phyloP scores from a whole-genome alignment of 2,329 filamentous ascomycete species.

The Pseudogymnoascus sp. region DNA sequence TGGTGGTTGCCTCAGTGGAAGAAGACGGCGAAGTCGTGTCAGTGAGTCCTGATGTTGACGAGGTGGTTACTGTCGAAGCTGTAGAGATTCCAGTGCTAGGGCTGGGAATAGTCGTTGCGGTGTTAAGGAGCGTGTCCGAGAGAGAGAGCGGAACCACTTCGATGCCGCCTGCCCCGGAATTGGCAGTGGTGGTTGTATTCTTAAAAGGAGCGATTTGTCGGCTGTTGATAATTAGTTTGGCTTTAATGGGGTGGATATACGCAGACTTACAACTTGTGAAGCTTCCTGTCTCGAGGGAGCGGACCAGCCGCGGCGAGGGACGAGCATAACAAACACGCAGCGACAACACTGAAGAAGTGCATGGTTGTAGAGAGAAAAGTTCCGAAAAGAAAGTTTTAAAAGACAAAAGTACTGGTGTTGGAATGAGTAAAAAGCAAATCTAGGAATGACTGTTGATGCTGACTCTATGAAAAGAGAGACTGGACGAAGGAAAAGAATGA shows the following conservation, averaged over 20 bases:
- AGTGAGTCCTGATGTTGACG: not conserved
- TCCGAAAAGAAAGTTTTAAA: constrained; percentile 7
- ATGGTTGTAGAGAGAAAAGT: constrained; percentile 13
- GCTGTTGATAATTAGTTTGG: constrained; percentile 9
- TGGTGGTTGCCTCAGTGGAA: not conserved
- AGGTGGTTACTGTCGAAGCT: not conserved
- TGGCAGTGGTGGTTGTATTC: not conserved
- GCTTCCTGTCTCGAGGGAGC: constrained; percentile 14
- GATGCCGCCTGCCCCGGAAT: not conserved
- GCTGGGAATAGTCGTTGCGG: not conserved
- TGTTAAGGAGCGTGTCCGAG: not conserved
- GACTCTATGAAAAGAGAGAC: not conserved
- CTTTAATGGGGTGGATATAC: not conserved
- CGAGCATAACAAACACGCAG: constrained; percentile 13
- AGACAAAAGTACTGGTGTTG: not conserved
- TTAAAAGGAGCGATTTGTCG: constrained; percentile 1
- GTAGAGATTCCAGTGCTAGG: not conserved
- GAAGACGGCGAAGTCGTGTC: not conserved
- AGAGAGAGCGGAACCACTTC: not conserved
- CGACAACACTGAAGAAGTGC: constrained; percentile 15
- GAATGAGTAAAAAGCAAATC: constrained; percentile 10
- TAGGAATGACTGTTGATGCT: constrained; percentile 3
- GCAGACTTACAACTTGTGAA: constrained; percentile 16
- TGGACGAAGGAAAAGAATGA: constrained; percentile 9
- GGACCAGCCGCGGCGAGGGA: constrained; percentile 19